Evolutionary conservation across 306 rosid genomes (phyloP).

Genomic region (Pyrus communis): DNA sequence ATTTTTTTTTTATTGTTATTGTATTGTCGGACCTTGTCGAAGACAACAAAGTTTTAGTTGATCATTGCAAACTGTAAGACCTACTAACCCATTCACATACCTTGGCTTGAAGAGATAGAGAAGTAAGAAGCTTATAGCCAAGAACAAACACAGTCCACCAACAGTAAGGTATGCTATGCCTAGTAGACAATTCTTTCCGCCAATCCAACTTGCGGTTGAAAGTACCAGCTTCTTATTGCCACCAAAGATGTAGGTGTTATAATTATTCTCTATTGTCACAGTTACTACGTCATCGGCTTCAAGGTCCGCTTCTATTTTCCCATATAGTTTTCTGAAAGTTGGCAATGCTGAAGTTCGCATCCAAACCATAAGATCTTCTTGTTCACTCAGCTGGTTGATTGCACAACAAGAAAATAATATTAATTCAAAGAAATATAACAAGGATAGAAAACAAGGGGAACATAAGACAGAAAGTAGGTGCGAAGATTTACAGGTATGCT

Average conservation of each 20-base stretch:
- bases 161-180: conserved; percentile 58
- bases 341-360: conserved; percentile 86
- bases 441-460: not conserved
- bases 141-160: conserved; percentile 54
- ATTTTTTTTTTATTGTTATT: too few relatives aligned
- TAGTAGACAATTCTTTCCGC: conserved; percentile 70
- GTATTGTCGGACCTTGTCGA: too few relatives aligned
- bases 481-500: conserved; percentile 55
- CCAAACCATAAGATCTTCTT: conserved; percentile 94
- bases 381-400: conserved; percentile 65
- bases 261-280: conserved; percentile 63
- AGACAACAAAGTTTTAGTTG: not conserved
- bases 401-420: conserved; percentile 20
- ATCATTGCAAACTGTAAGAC: not conserved
- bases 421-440: not conserved
- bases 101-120: conserved; percentile 64
- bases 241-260: conserved; percentile 67
- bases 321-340: conserved; percentile 75
- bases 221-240: conserved; percentile 72
- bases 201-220: conserved; percentile 90
- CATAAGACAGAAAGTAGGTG: not conserved
- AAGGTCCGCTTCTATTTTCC: conserved; percentile 66
- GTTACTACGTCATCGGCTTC: conserved; percentile 48
- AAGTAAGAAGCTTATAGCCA: conserved; percentile 61
- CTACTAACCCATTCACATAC: conserved; percentile 24